phyloP scores from a whole-genome alignment of 768 basidiomycete species.

The Mycena rebaudengoi region DNA sequence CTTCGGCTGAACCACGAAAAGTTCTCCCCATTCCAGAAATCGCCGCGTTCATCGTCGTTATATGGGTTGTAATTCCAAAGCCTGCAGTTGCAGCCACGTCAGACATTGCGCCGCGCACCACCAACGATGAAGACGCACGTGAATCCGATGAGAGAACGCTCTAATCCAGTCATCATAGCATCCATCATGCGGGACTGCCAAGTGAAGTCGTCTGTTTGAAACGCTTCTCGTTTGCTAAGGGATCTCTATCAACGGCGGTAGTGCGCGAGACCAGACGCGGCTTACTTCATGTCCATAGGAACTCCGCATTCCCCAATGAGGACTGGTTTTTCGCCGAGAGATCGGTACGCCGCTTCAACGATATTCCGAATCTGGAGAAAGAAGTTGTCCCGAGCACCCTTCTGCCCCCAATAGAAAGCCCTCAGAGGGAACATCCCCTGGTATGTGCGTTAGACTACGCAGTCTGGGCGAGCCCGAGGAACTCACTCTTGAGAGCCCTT shows the following conservation, averaged over 20 bases:
- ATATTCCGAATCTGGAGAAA: conserved; percentile 83
- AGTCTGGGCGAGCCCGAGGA: not conserved
- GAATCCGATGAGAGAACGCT: conserved; percentile 80
- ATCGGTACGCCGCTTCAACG: conserved; percentile 69
- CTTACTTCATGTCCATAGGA: conserved; percentile 97
- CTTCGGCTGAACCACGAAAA: conserved; percentile 90
- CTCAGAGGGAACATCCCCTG: conserved; percentile 88
- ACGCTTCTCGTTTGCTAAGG: conserved; percentile 72
- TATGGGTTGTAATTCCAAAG: conserved; percentile 95
- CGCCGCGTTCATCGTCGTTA: conserved; percentile 82
- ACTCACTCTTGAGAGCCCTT: conserved; percentile 85
- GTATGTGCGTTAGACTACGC: not conserved
- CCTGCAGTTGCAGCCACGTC: too few species aligned
- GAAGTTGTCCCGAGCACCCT: conserved; percentile 84
- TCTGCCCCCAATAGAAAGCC: conserved; percentile 89
- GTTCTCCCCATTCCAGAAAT: conserved; percentile 96
- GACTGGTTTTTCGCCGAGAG: conserved; percentile 84
- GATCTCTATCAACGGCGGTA: not conserved
- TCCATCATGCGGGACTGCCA: conserved; percentile 97
- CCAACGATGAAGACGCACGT: conserved; percentile 70
- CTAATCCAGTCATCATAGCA: conserved; percentile 85
- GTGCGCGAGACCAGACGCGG: conserved; percentile 9
- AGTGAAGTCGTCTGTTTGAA: conserved; percentile 73
- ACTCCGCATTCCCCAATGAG: conserved; percentile 94
- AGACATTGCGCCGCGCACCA: too few species aligned